A percentile compares a stretch with the other conserved stretches of the same genome.
These are phyloP conservation scores for Magnusiomyces ingens DNA, from an alignment of 1,139 yeast species.

Conservation along the genomic window DNA sequence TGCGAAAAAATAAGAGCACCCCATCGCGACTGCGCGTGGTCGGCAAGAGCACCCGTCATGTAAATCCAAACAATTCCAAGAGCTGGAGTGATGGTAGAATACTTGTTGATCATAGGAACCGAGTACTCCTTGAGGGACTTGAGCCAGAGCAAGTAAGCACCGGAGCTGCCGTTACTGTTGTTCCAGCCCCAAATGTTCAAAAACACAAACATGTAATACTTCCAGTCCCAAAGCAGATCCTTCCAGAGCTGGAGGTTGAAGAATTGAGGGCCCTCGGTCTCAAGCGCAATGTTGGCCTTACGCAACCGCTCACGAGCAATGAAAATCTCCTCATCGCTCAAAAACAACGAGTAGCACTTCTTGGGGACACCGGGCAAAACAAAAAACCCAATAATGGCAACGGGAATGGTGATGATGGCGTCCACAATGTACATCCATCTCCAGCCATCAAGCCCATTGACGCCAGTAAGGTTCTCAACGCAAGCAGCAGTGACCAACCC, in stretches of 20 bases:
- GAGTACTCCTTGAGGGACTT: constrained; percentile 39
- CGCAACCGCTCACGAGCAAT: constrained; percentile 47
- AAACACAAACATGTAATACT: constrained; percentile 37
- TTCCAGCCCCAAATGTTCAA: constrained; percentile 61
- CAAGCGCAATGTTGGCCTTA: constrained; percentile 7
- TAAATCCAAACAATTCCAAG: constrained; percentile 45
- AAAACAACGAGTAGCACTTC: constrained; percentile 43
- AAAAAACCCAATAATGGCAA: constrained; percentile 60
- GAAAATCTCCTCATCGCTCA: constrained; percentile 57
- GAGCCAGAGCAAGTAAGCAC: constrained; percentile 50
- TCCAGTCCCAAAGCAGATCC: constrained; percentile 44
- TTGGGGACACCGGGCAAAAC: constrained; percentile 63
- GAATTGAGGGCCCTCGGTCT: constrained; percentile 12
- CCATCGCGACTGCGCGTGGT: constrained; percentile 49
- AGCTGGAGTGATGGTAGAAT: constrained; percentile 45
- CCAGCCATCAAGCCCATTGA: constrained; percentile 54
- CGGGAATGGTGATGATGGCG: constrained; percentile 51
- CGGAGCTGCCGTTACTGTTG: constrained; percentile 45
- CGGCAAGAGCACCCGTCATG: constrained; percentile 42
- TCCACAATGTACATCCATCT: constrained; percentile 70
- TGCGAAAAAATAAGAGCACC: constrained; percentile 53
- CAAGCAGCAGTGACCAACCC: constrained; percentile 62
- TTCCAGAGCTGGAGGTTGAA: constrained; percentile 38
- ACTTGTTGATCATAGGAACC: constrained; percentile 37
- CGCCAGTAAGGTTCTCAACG: constrained; percentile 41